Evolutionary conservation across 306 rosid genomes (phyloP), one percentile per base, ranked within the genome.

Genomic region (Sechiopsis laciniata): DNA sequence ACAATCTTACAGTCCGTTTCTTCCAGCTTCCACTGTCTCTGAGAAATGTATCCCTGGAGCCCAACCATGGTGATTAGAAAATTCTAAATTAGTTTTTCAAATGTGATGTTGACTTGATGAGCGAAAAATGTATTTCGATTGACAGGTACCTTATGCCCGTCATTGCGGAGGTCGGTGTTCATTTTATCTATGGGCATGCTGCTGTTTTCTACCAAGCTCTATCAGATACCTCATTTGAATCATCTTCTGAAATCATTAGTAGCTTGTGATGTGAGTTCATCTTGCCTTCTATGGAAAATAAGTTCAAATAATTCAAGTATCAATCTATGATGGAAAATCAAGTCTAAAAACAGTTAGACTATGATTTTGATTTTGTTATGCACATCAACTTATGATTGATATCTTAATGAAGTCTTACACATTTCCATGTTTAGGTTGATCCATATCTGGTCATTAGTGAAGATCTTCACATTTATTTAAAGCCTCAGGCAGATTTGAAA

Each of bases 21-120:
- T 85, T 95, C 80, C 99, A 91, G 82, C 85, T 91, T 87, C 92
- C 89, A 63, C 76, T 95, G 3, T 88, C 99, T 78, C 91, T 95
- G 75, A 88, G 88, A 88, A 85, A 86, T 55, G 35, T 76, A 51
- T 82, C 90, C 76, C 82, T 88, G 74, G 92, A 91, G 58, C 78
- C 85, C 10, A 83, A 82, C 85, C 80, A 82, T 82, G 97, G 99
- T 95, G 78, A 51, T 70, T 51, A 48, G 65, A 11, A 22, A 77
- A 62, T 67, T 62, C 50, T 64, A 15, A 19, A 45, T 51, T 5
- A 42, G 48, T 42, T 42, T 42, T 42, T 8, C 48, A 8, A 42
- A 42, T 42, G 48, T 42, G 48, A 26, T 17, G 26, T 17, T 76
- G 15, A 19, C 45, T 60, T 75, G 73, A 69, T 48, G 70, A 76